Evolutionary conservation across 768 basidiomycete genomes (phyloP).

Genomic region (Porphyrellus cyaneotinctus): DNA sequence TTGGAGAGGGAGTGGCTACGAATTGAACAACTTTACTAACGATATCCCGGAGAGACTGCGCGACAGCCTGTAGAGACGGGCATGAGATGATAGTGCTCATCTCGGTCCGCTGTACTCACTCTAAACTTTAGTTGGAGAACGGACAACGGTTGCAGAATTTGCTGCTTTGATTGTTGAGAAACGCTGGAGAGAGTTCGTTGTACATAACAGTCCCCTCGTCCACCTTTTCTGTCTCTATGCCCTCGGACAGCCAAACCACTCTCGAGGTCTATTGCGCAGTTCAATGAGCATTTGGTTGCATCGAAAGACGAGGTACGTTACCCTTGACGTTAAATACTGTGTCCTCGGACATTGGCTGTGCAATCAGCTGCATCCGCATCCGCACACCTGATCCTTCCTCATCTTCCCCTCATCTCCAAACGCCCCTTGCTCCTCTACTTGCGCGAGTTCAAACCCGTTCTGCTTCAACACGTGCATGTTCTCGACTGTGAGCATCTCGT

Average conservation of each 20-base stretch:
- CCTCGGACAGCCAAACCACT: too few species aligned
- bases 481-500: slow-evolving; percentile 84
- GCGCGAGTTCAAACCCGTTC: slow-evolving; percentile 87
- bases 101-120: slow-evolving; percentile 37
- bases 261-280: slow-evolving; percentile 65
- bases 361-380: slow-evolving; percentile 56
- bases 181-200: too few species aligned
- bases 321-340: slow-evolving; percentile 90
- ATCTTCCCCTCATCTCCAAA: not conserved
- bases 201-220: too few species aligned
- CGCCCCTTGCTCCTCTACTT: slow-evolving; percentile 39
- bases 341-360: slow-evolving; percentile 88
- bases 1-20: not conserved
- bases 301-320: slow-evolving; percentile 25
- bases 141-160: slow-evolving; percentile 86
- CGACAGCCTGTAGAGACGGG: slow-evolving; percentile 53
- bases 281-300: not conserved
- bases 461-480: slow-evolving; percentile 76
- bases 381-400: not conserved
- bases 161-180: slow-evolving; percentile 85
- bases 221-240: too few species aligned
- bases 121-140: slow-evolving; percentile 83
- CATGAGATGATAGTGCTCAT: not conserved
- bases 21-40: slow-evolving; percentile 34
- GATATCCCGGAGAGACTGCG: slow-evolving; percentile 80